phyloP scores from a whole-genome alignment of 192 early-diverging fungal genomes.

The Jimgerdemannia lactiflua region DNA sequence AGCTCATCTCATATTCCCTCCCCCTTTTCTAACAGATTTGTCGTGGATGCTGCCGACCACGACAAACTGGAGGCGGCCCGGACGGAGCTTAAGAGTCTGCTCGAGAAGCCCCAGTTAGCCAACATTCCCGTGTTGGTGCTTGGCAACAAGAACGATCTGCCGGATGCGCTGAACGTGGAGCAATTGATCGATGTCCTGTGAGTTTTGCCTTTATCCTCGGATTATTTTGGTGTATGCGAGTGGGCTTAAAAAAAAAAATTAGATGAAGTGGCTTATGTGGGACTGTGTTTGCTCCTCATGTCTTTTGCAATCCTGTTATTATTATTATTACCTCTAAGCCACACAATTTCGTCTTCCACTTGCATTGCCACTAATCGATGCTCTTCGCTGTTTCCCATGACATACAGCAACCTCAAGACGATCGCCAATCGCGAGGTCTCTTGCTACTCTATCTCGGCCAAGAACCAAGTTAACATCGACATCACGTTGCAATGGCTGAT shows the following conservation, averaged over 20 bases:
- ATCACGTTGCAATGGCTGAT: conserved; percentile 96
- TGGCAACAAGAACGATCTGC: conserved; percentile 98
- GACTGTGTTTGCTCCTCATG: no score
- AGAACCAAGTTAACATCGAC: conserved; percentile 98
- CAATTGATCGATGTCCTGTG: conserved; percentile 90
- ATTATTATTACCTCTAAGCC: no score
- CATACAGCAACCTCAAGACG: conserved; percentile 71
- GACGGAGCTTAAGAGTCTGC: conserved; percentile 85
- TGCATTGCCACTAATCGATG: no score
- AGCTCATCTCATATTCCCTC: no score
- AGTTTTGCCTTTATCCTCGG: conserved; percentile 31
- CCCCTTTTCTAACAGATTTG: conserved; percentile 60
- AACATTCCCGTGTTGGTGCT: conserved; percentile 97
- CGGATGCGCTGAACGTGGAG: conserved; percentile 82
- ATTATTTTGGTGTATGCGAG: no score
- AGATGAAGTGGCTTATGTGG: no score
- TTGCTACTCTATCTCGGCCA: conserved; percentile 98
- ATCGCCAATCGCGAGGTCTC: conserved; percentile 94
- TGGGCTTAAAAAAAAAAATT: no score
- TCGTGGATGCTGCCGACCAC: conserved; percentile 95
- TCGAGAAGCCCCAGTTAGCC: conserved; percentile 92
- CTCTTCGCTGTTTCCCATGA: neutral
- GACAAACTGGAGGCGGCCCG: conserved; percentile 89
- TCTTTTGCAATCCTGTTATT: no score
- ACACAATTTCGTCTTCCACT: no score